These are phyloP conservation scores for Solanum habrochaites DNA, from an alignment of 257 asterid species.

Conservation along the genomic window DNA sequence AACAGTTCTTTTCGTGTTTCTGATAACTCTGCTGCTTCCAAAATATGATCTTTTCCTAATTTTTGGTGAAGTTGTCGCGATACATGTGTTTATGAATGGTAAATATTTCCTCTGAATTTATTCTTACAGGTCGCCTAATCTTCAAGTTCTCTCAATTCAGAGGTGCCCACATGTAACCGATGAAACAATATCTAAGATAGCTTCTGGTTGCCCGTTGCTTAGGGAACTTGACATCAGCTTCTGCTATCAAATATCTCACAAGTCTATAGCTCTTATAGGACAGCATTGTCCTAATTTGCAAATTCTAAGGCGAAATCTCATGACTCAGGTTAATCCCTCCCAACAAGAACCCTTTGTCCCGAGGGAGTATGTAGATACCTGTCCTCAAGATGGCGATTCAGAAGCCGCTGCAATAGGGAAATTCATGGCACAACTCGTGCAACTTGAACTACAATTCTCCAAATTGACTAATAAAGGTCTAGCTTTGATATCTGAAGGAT, in stretches of 20 bases:
- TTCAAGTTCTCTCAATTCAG: slow-evolving; percentile 62
- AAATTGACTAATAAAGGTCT: slow-evolving; percentile 64
- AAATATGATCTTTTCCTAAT: not conserved
- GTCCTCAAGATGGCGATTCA: slow-evolving; percentile 77
- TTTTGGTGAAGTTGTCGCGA: not conserved
- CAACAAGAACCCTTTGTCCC: slow-evolving; percentile 52
- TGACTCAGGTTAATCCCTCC: slow-evolving; percentile 73
- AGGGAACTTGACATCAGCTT: slow-evolving; percentile 74
- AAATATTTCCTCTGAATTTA: not conserved
- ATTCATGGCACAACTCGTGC: slow-evolving; percentile 53
- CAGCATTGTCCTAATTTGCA: slow-evolving; percentile 32
- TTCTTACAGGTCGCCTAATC: slow-evolving; percentile 61
- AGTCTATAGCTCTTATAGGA: slow-evolving; percentile 48
- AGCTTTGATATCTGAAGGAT: slow-evolving; percentile 47
- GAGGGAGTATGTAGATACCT: slow-evolving; percentile 46
- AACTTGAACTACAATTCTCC: slow-evolving; percentile 61
- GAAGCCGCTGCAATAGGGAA: slow-evolving; percentile 76
- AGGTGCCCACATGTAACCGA: slow-evolving; percentile 64
- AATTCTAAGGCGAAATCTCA: slow-evolving; percentile 44
- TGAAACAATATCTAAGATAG: slow-evolving; percentile 38
- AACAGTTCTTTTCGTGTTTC: not conserved
- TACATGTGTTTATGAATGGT: not conserved
- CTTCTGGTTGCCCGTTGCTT: slow-evolving; percentile 48
- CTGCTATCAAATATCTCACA: slow-evolving; percentile 70
- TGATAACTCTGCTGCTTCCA: not conserved